Evolutionary conservation across 768 basidiomycete genomes (phyloP), one percentile per base, ranked within the genome.

Genomic region (Glaciozyma martinii): DNA sequence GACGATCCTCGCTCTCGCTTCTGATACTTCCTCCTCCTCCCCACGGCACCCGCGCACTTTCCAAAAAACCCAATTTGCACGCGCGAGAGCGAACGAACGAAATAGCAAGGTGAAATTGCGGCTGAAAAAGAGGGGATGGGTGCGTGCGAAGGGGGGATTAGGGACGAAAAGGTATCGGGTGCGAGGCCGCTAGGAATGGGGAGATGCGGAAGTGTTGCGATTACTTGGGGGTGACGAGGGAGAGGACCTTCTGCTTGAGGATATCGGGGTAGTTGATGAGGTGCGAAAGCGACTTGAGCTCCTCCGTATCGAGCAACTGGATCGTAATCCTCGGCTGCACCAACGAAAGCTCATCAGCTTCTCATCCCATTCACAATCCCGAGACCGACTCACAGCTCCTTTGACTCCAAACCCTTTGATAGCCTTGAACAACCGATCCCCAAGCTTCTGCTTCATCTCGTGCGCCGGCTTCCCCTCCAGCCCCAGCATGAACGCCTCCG

Each of bases 211-310:
- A 13, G n/a, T n/a, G n/a, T n/a, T n/a, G n/a, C n/a, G n/a, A 40
- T 13, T 46, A 58, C 29, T 58, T 58, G 27, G 43, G 27, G n/a
- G 43, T 16, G 8, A 44, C 54, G 13, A 57, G 61, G 37, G 62
- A 57, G 29, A 70, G 44, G 21, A 73, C 76, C 78, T 90, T 91
- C 75, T 89, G 88, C 78, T 87, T 90, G 65, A 92, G 80, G 3
- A 90, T 82, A 12, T 83, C 77, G 16, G 88, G 87, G 75, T 89
- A 91, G 74, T 88, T 88, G 85, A 89, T 85, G 50, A 93, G 81
- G 75, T 90, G 88, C 9, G 88, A 86, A 55, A 93, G 81, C 7
- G 89, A 80, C 50, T 86, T 83, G 29, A 93, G 81, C 73, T 94
- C 90, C 65, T 92, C 91, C 71, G 86, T 81, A 72, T 93, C 89